phyloP scores from a whole-genome alignment of 805 yeast genomes.

The Sporopachydermia lactativora region DNA sequence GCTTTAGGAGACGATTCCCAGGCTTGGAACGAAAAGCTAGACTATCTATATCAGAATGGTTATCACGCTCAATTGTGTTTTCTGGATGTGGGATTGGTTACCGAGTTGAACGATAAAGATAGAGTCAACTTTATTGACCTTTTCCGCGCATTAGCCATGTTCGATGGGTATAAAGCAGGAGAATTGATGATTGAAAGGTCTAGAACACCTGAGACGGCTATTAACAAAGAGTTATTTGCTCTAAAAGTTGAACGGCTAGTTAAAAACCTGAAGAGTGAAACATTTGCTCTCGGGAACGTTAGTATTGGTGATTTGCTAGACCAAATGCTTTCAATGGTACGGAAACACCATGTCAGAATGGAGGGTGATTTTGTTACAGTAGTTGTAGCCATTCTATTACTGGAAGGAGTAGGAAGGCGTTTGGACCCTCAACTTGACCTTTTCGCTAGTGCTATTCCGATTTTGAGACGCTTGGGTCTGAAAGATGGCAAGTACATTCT shows the following conservation, averaged over 20 bases:
- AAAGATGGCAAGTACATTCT: slow-evolving; percentile 50
- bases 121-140: slow-evolving; percentile 78
- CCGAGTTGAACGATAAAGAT: slow-evolving; percentile 69
- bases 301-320: slow-evolving; percentile 86
- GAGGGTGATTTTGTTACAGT: slow-evolving; percentile 95
- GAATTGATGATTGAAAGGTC: slow-evolving; percentile 92
- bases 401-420: slow-evolving; percentile 94
- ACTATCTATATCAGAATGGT: slow-evolving; percentile 34
- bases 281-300: slow-evolving; percentile 85
- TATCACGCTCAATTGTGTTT: slow-evolving; percentile 80
- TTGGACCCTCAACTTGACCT: slow-evolving; percentile 86
- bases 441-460: slow-evolving; percentile 78
- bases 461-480: slow-evolving; percentile 66
- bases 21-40: slow-evolving; percentile 34
- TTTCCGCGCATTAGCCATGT: slow-evolving; percentile 76
- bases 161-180: slow-evolving; percentile 92
- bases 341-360: slow-evolving; percentile 91
- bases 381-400: slow-evolving; percentile 77
- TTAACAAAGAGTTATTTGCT: slow-evolving; percentile 76
- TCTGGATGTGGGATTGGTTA: slow-evolving; percentile 86
- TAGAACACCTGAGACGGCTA: slow-evolving; percentile 76
- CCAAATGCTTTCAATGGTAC: slow-evolving; percentile 79
- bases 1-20: slow-evolving; percentile 14
- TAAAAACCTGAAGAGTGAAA: slow-evolving; percentile 64
- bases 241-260: slow-evolving; percentile 77